Evolutionary conservation across 441 rosid genomes (phyloP), one percentile per base, ranked within the genome.

Genomic region (Gossypium schwendimanii): DNA sequence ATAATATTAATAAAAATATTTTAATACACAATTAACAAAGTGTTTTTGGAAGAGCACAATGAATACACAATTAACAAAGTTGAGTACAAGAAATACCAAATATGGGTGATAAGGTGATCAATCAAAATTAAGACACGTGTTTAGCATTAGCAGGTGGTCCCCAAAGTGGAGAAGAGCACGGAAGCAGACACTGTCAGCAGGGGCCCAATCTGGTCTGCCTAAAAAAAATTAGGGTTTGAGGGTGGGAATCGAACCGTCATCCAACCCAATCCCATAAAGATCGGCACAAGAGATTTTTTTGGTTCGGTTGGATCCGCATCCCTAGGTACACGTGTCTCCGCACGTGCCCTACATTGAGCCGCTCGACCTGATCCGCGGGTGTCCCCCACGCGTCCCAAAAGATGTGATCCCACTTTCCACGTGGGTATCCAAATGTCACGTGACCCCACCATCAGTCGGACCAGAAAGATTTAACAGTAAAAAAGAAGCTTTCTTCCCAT

Each of bases 281-380:
- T 62, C 3, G 49, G 17, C 31, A 14, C 4, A 12, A 59, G 11
- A 65, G 28, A 44, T 23, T 65, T 44, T 36, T 33, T 7, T 15
- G 11, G 17, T 45, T 11, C 36, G 33, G 41, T 57, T 63, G 72
- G 74, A 65, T 64, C 62, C 55, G 2, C 0, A 3, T 17, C 62
- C 57, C 76, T 44, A 23, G 58, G 45, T 72, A 59, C 78, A 82
- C 81, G 79, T 79, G 80, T 70, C 74, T 0, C 14, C 9, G 23
- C 69, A 14, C 67, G 23, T 12, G 20, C 63, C 47, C 65, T 58
- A 49, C 67, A 49, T 66, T 3, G 39, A 36, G 39, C 63, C 17
- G 28, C 69, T 49, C 63, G 20, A 6, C 52, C 20, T 12, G 63
- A 69, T 64, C 72, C 65, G 68, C 71, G 23, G 57, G 20, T 49